phyloP scores from a whole-genome alignment of 1,139 yeast genomes.

The Suhomyces anneliseae region DNA sequence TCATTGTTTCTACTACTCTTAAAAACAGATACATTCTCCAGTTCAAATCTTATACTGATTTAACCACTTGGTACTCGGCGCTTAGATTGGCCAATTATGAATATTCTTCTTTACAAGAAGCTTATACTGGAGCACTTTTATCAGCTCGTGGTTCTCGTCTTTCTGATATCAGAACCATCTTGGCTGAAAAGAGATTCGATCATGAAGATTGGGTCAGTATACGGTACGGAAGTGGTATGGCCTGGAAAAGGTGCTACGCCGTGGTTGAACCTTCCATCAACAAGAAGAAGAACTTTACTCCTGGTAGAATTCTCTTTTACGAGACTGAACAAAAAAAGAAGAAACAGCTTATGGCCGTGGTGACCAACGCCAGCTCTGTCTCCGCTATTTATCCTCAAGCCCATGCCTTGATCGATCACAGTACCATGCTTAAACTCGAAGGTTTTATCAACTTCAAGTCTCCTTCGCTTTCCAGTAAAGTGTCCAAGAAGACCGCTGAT shows the following conservation, averaged over 20 bases:
- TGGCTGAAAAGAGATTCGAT: constrained; percentile 80
- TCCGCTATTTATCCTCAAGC: constrained; percentile 93
- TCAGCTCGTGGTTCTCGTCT: constrained; percentile 85
- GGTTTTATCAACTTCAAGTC: constrained; percentile 70
- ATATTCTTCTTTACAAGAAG: constrained; percentile 81
- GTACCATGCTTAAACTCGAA: constrained; percentile 86
- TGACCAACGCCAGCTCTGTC: constrained; percentile 69
- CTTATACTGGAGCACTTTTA: constrained; percentile 90
- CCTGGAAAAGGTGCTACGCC: constrained; percentile 93
- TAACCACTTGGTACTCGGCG: constrained; percentile 74
- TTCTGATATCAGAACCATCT: constrained; percentile 80
- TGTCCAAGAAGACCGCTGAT: constrained; percentile 44
- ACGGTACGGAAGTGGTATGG: constrained; percentile 95
- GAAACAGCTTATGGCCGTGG: constrained; percentile 77
- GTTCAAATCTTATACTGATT: constrained; percentile 58
- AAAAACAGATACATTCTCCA: constrained; percentile 85
- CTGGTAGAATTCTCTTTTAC: constrained; percentile 63
- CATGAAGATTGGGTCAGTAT: constrained; percentile 96
- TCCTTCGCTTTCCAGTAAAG: constrained; percentile 36
- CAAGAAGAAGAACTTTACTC: constrained; percentile 43
- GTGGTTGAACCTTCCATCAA: constrained; percentile 73
- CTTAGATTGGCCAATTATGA: constrained; percentile 79
- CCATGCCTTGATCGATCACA: constrained; percentile 73
- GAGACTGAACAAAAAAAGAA: constrained; percentile 64
- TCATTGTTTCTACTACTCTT: constrained; percentile 86